Evolutionary conservation across 2,329 filamentous ascomycete species (phyloP).

Genomic region (Periconia digitata): DNA sequence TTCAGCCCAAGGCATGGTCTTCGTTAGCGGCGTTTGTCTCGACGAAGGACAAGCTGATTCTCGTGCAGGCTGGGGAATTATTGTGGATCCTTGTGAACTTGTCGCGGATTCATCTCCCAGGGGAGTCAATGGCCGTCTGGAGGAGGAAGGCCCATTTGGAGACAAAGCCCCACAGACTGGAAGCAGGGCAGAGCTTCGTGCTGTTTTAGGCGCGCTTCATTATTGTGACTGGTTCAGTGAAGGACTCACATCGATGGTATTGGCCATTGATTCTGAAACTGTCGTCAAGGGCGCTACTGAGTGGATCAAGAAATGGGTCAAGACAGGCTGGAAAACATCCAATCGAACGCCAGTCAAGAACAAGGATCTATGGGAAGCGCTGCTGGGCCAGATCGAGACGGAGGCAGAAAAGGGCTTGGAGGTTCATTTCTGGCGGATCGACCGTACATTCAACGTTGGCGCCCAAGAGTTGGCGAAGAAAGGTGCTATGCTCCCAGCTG

Average conservation of each 20-base stretch:
- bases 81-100: constrained; percentile 5
- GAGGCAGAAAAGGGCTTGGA: neutral
- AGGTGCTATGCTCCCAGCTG: neutral
- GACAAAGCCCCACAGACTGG: constrained; percentile 46
- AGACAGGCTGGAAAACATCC: constrained; percentile 49
- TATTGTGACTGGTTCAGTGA: constrained; percentile 50
- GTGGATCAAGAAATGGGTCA: constrained; percentile 49
- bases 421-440: neutral
- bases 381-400: constrained; percentile 13
- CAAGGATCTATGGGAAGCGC: constrained; percentile 54
- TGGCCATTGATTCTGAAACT: constrained; percentile 59
- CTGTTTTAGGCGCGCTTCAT: constrained; percentile 54
- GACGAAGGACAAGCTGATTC: constrained; percentile 43
- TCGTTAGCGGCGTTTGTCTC: constrained; percentile 51
- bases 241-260: constrained; percentile 47
- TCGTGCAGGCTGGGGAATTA: constrained; percentile 18
- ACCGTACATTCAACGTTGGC: neutral
- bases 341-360: constrained; percentile 48
- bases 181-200: constrained; percentile 60
- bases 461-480: neutral
- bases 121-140: constrained; percentile 40
- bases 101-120: neutral
- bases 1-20: constrained; percentile 39
- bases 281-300: constrained; percentile 50
- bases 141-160: constrained; percentile 48